Conservation (phyloP, 225 moss, liverwort and hornwort species). For the Bryum argenteum region DNA sequence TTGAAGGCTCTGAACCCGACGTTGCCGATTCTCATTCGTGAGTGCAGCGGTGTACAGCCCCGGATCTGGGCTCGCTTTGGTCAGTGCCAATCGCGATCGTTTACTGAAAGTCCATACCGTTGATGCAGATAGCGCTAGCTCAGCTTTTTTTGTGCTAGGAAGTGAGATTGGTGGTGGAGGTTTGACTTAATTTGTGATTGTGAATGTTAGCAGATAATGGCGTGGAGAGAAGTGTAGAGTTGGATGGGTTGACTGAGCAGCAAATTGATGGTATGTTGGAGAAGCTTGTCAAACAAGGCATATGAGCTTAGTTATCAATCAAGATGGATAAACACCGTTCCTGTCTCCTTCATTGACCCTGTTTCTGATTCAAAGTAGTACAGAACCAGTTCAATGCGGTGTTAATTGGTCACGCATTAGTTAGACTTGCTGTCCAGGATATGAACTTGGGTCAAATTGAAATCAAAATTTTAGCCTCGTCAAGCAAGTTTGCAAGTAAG, state of each 20-base stretch:
- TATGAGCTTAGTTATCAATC: not conserved
- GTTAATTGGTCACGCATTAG: too few species aligned
- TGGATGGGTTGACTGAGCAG: constrained; percentile 84
- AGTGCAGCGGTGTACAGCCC: constrained; percentile 89
- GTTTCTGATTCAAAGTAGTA: too few species aligned
- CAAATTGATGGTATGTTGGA: constrained; percentile 81
- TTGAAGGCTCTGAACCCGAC: constrained; percentile 88
- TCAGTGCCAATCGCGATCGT: constrained; percentile 28
- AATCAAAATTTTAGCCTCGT: too few species aligned
- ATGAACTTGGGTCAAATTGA: too few species aligned
- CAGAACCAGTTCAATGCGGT: too few species aligned
- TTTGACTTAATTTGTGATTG: not conserved
- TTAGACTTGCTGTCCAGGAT: too few species aligned
- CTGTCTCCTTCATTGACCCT: too few species aligned
- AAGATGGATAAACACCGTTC: too few species aligned
- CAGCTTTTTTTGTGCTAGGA: not conserved
- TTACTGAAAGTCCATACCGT: not conserved
- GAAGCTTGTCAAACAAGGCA: constrained; percentile 63
- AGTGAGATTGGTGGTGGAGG: constrained; percentile 1
- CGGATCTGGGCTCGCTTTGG: constrained; percentile 95
- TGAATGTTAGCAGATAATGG: constrained; percentile 65
- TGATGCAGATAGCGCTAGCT: not conserved
- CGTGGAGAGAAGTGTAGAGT: constrained; percentile 79
- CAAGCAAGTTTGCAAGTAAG: too few species aligned
- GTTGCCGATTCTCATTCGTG: constrained; percentile 85